Evolutionary conservation across 2,329 filamentous ascomycete species (phyloP).

Genomic region (Boeremia lycopersici): DNA sequence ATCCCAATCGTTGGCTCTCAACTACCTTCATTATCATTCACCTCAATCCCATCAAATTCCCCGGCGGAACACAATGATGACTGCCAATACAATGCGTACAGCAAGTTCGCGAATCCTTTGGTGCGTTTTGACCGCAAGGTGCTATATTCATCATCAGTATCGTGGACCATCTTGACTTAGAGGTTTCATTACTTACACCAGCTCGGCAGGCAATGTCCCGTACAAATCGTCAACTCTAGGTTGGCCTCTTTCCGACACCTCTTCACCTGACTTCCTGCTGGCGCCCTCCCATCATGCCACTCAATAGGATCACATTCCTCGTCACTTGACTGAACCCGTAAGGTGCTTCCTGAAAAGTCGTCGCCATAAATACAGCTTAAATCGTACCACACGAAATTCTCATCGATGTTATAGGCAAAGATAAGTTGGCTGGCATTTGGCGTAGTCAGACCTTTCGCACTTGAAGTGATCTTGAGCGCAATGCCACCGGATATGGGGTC

Average conservation of each 20-base stretch:
- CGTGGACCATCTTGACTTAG: not conserved
- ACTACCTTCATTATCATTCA: not conserved
- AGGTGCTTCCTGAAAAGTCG: slow-evolving; percentile 30
- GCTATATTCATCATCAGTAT: not conserved
- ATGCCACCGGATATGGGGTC: slow-evolving; percentile 32
- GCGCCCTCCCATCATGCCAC: slow-evolving; percentile 32
- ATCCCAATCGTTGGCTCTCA: too few relatives aligned
- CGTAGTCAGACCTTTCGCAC: slow-evolving; percentile 30
- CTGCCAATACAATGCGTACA: slow-evolving; percentile 35
- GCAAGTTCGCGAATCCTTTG: slow-evolving; percentile 18
- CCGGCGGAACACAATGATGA: slow-evolving; percentile 27
- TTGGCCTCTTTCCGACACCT: slow-evolving; percentile 29
- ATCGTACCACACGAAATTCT: slow-evolving; percentile 34
- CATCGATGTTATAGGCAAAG: slow-evolving; percentile 38
- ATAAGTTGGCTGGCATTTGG: slow-evolving; percentile 37
- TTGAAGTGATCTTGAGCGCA: slow-evolving; percentile 30
- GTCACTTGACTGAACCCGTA: slow-evolving; percentile 34
- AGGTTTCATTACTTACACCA: slow-evolving; percentile 31
- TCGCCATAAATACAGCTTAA: slow-evolving; percentile 38
- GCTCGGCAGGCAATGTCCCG: slow-evolving; percentile 36
- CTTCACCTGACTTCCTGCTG: slow-evolving; percentile 31
- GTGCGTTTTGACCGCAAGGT: slow-evolving; percentile 23
- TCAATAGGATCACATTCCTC: slow-evolving; percentile 29
- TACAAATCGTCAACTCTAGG: slow-evolving; percentile 38
- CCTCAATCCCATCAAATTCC: not conserved